These are phyloP conservation scores for Suillus subalutaceus DNA, from an alignment of 768 basidiomycete species.

Conservation along the genomic window DNA sequence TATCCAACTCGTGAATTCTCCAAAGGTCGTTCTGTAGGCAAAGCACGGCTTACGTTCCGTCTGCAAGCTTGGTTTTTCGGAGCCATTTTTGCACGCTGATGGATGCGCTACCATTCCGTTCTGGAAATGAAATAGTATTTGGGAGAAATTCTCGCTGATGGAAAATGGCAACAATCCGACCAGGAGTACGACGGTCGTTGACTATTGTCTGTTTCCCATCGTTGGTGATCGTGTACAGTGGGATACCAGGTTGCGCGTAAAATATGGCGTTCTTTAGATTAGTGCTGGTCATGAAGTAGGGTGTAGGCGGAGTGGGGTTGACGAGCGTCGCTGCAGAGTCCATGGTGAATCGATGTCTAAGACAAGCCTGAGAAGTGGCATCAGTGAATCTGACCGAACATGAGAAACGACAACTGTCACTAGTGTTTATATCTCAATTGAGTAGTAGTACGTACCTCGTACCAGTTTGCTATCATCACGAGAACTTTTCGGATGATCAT, in stretches of 20 bases:
- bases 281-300: constrained; percentile 29
- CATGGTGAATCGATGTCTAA: constrained; percentile 18
- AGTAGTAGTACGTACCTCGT: not conserved
- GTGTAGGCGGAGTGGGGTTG: constrained; percentile 24
- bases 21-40: too few species aligned
- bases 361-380: not conserved
- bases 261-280: constrained; percentile 22
- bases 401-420: not conserved
- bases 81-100: constrained; percentile 31
- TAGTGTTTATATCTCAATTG: not conserved
- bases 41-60: constrained; percentile 25
- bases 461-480: not conserved
- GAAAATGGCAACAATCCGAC: constrained; percentile 25
- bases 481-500: not conserved
- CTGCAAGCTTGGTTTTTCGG: constrained; percentile 25
- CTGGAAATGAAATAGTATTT: constrained; percentile 32
- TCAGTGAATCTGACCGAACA: not conserved
- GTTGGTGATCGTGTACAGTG: constrained; percentile 29
- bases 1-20: not conserved
- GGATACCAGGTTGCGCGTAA: constrained; percentile 20
- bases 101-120: constrained; percentile 9
- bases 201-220: constrained; percentile 24
- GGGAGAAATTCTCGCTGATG: constrained; percentile 30
- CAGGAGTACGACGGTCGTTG: constrained; percentile 14
- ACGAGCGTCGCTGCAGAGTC: constrained; percentile 33